These are phyloP conservation scores for Chlorophyllum brunneum DNA, from an alignment of 768 basidiomycete species.

Conservation along the genomic window DNA sequence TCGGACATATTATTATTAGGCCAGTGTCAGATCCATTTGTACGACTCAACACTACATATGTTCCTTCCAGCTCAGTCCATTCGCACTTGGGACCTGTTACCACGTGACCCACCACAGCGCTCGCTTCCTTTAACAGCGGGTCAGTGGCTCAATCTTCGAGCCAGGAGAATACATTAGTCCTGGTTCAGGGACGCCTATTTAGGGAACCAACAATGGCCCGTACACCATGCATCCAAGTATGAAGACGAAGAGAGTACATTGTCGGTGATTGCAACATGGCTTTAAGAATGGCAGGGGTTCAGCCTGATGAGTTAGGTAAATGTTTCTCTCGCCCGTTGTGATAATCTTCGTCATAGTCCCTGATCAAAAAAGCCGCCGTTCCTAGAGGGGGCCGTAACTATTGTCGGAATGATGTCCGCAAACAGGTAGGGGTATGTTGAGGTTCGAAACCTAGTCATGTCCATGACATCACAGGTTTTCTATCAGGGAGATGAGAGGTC, in stretches of 20 bases:
- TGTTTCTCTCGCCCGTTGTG: too few species aligned
- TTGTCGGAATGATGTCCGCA: too few species aligned
- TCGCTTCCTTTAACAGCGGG: too few species aligned
- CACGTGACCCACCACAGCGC: too few species aligned
- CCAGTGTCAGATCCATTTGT: neutral
- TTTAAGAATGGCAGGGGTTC: neutral
- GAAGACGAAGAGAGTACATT: neutral
- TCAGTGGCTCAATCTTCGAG: neutral
- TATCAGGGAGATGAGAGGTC: neutral
- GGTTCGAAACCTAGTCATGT: neutral
- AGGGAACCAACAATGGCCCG: slow-evolving; percentile 8
- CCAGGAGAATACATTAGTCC: neutral
- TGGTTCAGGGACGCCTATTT: too few species aligned
- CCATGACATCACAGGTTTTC: slow-evolving; percentile 8
- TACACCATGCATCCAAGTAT: neutral
- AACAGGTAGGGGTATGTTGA: neutral
- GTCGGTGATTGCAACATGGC: slow-evolving; percentile 2
- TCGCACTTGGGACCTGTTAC: too few species aligned
- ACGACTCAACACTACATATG: too few species aligned
- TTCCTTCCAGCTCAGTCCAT: too few species aligned
- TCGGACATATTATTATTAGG: neutral
- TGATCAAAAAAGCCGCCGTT: too few species aligned
- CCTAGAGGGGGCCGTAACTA: too few species aligned
- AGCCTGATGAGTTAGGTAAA: too few species aligned
- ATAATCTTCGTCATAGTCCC: too few species aligned